Base-by-base conservation (phyloP, 148 eudicot species). In the Rhododendron ferrugineum region DNA sequence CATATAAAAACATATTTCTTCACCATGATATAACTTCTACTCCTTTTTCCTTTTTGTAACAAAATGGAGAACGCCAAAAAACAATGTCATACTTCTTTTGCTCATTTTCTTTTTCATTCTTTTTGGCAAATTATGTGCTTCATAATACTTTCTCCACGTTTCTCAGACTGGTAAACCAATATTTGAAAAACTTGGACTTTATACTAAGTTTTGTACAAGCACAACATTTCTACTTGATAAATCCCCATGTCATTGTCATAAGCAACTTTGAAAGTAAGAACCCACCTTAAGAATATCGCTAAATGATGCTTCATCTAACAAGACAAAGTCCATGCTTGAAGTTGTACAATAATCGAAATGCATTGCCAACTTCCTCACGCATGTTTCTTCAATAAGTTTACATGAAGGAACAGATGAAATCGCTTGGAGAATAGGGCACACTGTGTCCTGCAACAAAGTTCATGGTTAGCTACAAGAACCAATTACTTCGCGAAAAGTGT, bases 371-470 rank as follows among this genome's bases (percentile, higher is more conserved):
- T 90, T 93, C 94, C 96, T 93, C 90, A 91, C 94, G 85, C 98
- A 93, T 77, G 92, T 92, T 91, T 96, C 99, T 92, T 95, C 95
- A 49, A 96, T 90, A 82, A 96, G 89, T 88, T 95, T 92, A 90
- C 97, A 96, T 56, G 99, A 95, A 23, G 93, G 90, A 78, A 96
- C 85, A 62, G 95, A 92, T 77, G 97, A 89, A 79, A 90, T 90
- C 87, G 94, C 97, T 92, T 90, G 97, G 86, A 94, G 94, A 89
- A 96, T 89, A 84, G 91, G 91, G 91, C 93, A 95, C 26, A 93
- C 96, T 14, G 96, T 92, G 87, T 94, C 99, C 99, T 96, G 99
- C 99, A 96, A 91, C 89, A 91, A 93, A 96, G 86, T 88, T 85
- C 85, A 75, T 64, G 88, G 93, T 96, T 91, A 96, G 98, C 91